Conservation (phyloP, 1,139 yeast genomes). For the Yamadazyma friedrichii region DNA sequence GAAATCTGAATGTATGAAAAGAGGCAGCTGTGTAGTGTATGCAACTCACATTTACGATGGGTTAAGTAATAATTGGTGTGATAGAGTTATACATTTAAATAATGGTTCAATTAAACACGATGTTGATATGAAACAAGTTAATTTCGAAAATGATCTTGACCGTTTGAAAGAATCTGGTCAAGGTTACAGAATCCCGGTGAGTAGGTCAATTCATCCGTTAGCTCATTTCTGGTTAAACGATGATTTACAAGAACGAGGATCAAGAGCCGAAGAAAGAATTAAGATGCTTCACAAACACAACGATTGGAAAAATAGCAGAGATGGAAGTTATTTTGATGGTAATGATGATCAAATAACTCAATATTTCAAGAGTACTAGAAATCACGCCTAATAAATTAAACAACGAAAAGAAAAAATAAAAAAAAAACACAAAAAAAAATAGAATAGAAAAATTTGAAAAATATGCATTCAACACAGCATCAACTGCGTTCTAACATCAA, state of each 20-base stretch:
- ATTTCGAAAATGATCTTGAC: constrained; percentile 20
- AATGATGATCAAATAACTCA: constrained; percentile 42
- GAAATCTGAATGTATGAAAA: constrained; percentile 60
- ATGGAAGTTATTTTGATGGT: constrained; percentile 46
- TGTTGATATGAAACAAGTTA: constrained; percentile 19
- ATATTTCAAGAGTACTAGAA: constrained; percentile 50
- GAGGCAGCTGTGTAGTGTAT: constrained; percentile 75
- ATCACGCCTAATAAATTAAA: constrained; percentile 8
- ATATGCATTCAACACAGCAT: constrained; percentile 4
- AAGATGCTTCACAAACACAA: constrained; percentile 45
- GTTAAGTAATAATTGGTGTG: constrained; percentile 78
- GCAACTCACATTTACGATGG: constrained; percentile 99
- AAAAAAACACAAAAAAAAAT: not conserved
- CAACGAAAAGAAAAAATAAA: not conserved
- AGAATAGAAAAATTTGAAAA: not conserved
- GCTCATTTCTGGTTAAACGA: constrained; percentile 63
- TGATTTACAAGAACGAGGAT: constrained; percentile 54
- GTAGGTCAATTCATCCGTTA: constrained; percentile 65
- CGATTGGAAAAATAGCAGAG: constrained; percentile 43
- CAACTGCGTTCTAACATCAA: constrained; percentile 6
- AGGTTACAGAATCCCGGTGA: constrained; percentile 36
- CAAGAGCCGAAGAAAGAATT: constrained; percentile 49
- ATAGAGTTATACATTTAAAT: constrained; percentile 74
- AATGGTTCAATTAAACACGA: constrained; percentile 52
- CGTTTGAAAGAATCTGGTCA: constrained; percentile 15